Conservation (phyloP, 2,329 filamentous ascomycete species). For the Fusarium continuum region DNA sequence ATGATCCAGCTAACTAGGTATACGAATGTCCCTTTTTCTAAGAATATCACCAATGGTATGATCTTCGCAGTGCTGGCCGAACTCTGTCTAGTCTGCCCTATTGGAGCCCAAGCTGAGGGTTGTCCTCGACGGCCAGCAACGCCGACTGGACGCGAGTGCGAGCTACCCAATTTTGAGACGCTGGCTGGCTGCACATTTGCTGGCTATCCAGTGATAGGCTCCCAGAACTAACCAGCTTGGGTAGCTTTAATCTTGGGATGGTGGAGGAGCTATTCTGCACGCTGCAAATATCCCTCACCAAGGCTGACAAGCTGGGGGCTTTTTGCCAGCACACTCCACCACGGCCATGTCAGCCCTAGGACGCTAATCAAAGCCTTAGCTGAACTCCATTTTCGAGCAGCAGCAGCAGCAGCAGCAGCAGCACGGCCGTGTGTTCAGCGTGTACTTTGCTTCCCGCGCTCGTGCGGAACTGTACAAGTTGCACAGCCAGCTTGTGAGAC, state of each 20-base stretch:
- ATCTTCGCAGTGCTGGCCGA: constrained; percentile 24
- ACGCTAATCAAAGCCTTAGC: constrained; percentile 25
- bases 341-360: constrained; percentile 41
- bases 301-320: constrained; percentile 24
- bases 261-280: constrained; percentile 12
- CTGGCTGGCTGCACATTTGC: constrained; percentile 3
- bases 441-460: background rate
- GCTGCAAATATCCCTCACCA: constrained; percentile 8
- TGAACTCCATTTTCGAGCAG: constrained; percentile 5
- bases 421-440: background rate
- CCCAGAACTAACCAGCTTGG: constrained; percentile 21
- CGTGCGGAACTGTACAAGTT: constrained; percentile 22
- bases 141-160: constrained; percentile 9
- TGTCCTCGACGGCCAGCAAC: background rate
- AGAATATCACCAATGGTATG: constrained; percentile 20
- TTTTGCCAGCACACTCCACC: constrained; percentile 20
- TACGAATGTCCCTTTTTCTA: constrained; percentile 7
- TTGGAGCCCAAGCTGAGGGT: constrained; percentile 18
- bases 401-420: too few species aligned
- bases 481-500: constrained; percentile 32
- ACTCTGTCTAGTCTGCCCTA: constrained; percentile 27
- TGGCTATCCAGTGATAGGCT: background rate
- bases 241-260: constrained; percentile 20
- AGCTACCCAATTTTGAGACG: constrained; percentile 11
- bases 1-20: background rate